Evolutionary conservation across 441 rosid species (phyloP).

Genomic region (Francoa sonchifolia): DNA sequence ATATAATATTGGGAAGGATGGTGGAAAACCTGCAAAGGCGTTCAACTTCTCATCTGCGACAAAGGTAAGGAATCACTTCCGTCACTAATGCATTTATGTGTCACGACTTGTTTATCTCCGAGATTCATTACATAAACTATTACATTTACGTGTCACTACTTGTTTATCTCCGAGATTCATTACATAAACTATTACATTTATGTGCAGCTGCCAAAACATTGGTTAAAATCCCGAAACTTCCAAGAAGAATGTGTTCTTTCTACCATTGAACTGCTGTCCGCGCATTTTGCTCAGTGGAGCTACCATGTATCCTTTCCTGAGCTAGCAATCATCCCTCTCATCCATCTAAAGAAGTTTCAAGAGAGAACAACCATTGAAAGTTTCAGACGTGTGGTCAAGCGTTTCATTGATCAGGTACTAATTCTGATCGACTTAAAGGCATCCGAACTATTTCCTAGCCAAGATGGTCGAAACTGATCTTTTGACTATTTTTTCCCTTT

Average conservation of each 20-base stretch:
- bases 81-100: background rate
- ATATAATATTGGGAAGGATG: conserved; percentile 53
- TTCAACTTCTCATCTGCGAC: conserved; percentile 44
- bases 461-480: background rate
- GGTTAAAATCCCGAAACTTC: conserved; percentile 76
- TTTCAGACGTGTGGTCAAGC: conserved; percentile 42
- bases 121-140: no score
- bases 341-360: conserved; percentile 49
- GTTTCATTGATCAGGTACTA: conserved; percentile 65
- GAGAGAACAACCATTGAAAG: conserved; percentile 50
- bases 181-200: no score
- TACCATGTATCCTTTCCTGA: conserved; percentile 84
- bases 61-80: conserved; percentile 37
- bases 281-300: conserved; percentile 84
- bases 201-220: conserved; percentile 74
- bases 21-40: conserved; percentile 38
- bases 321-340: conserved; percentile 62
- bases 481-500: background rate
- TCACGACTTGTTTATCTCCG: no score
- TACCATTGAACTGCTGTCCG: conserved; percentile 56
- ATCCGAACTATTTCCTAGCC: background rate
- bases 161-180: no score
- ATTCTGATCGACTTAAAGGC: background rate
- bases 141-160: no score
- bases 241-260: conserved; percentile 53